These are phyloP conservation scores for Cladosporium sp. DNA, from an alignment of 2,329 filamentous ascomycete genomes.

Conservation along the genomic window DNA sequence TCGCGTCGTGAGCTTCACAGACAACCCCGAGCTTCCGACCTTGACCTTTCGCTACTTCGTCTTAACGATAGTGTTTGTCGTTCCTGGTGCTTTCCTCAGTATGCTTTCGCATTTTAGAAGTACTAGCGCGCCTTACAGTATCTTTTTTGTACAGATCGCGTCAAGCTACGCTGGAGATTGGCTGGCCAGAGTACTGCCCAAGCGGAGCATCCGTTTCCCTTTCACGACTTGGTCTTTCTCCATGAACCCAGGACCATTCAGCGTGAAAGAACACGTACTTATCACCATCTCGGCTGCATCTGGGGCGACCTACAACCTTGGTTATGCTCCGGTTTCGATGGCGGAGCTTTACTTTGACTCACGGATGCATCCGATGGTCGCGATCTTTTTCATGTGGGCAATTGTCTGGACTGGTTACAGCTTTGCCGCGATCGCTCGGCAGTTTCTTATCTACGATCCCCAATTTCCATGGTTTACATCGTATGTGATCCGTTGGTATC, in stretches of 20 bases:
- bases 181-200: constrained; percentile 47
- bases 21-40: constrained; percentile 50
- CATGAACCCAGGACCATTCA: constrained; percentile 52
- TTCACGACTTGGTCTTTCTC: constrained; percentile 45
- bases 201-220: constrained; percentile 42
- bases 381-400: constrained; percentile 55
- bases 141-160: constrained; percentile 57
- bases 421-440: constrained; percentile 52
- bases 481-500: constrained; percentile 30
- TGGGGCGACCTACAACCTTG: constrained; percentile 17
- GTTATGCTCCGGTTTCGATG: constrained; percentile 47
- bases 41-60: constrained; percentile 57
- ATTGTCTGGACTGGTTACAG: constrained; percentile 55
- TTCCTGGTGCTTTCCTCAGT: constrained; percentile 52
- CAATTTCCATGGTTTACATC: constrained; percentile 50
- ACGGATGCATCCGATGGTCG: constrained; percentile 47
- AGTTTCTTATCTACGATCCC: constrained; percentile 54
- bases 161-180: constrained; percentile 46
- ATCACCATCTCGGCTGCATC: constrained; percentile 39
- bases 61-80: constrained; percentile 49
- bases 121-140: constrained; percentile 44
- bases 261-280: constrained; percentile 53
- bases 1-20: constrained; percentile 51
- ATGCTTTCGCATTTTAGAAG: constrained; percentile 33
- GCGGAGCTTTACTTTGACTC: constrained; percentile 53